Evolutionary conservation across 306 rosid genomes (phyloP), one percentile per base, ranked within the genome.

Genomic region (Quercus variabilis): DNA sequence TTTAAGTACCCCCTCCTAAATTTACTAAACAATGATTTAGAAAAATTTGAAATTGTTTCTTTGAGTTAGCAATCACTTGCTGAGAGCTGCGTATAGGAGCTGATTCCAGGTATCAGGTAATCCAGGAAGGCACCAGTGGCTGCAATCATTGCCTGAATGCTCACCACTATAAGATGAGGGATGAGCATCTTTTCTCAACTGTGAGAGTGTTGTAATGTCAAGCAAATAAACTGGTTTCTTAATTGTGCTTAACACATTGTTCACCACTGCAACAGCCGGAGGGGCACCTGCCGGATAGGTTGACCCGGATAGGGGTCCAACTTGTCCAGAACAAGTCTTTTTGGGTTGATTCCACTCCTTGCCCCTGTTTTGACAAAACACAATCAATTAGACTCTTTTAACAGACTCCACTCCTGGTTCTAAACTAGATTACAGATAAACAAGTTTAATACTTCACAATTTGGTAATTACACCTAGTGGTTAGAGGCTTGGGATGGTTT

Each of bases 61-160:
- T 6, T 28, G 68, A 71, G 49, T 55, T n/a, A 30, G 41, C 54
- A 59, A 55, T 88, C 86, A 87, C 86, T 77, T 84, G 60, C 76
- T 67, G 54, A 95, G 96, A 25, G 94, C 88, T 21, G 99, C 97
- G 58, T 90, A 91, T 13, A 93, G 79, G 76, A 95, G 98, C 73
- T 91, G 98, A 86, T 95, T 95, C 99, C 99, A 95, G 17, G 97
- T 90, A 80, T 95, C 99, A 7, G 99, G 99, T 73, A 92, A 78
- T 15, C 99, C 99, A 6, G 99, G 99, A 17, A 95, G 85, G 79
- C 99, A 95, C 99, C 99, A 95, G 20, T 95, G 99, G 86, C 99
- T 95, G 80, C 99, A 95, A 52, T 95, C 99, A 3, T 86, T 95
- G 87, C 98, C 97, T 0, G 88, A 71, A 23, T 80, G 89, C 41